phyloP scores from a whole-genome alignment of 2,329 filamentous ascomycete genomes.

The Chalara sp. region DNA sequence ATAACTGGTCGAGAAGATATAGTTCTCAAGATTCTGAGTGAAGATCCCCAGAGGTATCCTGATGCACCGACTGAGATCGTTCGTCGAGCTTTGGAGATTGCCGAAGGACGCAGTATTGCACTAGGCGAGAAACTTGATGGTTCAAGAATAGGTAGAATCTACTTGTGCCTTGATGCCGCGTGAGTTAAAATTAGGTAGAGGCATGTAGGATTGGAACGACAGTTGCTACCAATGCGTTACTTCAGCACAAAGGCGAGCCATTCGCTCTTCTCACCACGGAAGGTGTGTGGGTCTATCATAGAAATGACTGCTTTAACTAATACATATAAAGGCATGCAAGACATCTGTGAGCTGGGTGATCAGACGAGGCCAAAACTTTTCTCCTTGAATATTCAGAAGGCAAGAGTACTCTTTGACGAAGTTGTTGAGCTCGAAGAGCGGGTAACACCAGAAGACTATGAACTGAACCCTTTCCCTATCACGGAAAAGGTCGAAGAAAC shows the following conservation, averaged over 20 bases:
- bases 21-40: constrained; percentile 67
- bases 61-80: constrained; percentile 62
- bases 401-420: constrained; percentile 59
- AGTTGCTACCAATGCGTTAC: constrained; percentile 65
- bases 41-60: constrained; percentile 60
- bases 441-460: constrained; percentile 65
- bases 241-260: constrained; percentile 65
- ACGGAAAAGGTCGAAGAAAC: constrained; percentile 44
- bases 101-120: constrained; percentile 51
- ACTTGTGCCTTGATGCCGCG: constrained; percentile 56
- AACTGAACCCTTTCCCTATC: constrained; percentile 60
- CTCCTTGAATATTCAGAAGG: constrained; percentile 60
- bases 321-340: constrained; percentile 54
- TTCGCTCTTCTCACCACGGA: constrained; percentile 65
- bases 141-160: constrained; percentile 58
- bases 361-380: constrained; percentile 68
- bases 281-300: constrained; percentile 63
- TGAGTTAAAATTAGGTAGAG: constrained; percentile 3
- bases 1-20: constrained; percentile 41
- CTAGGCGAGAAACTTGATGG: constrained; percentile 56
- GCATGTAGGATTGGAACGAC: constrained; percentile 60
- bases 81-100: constrained; percentile 52
- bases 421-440: constrained; percentile 67
- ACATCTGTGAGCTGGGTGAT: constrained; percentile 65
- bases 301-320: constrained; percentile 43